A percentile compares a stretch with the other conserved stretches of the same genome.
Evolutionary conservation across 306 rosid species (phyloP).

Genomic region (Cotoneaster glaucophyllus): DNA sequence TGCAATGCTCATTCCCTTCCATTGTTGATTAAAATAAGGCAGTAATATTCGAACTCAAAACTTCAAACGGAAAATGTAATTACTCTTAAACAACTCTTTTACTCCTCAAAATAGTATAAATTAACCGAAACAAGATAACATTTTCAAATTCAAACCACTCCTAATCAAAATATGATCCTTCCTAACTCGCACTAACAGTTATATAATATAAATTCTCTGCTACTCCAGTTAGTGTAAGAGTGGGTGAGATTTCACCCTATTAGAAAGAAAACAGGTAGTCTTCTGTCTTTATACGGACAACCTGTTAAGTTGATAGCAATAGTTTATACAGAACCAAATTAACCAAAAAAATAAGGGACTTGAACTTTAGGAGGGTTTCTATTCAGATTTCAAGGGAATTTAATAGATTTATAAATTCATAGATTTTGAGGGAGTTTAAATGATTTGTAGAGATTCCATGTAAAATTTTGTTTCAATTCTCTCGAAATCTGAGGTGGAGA

Average conservation of each 20-base stretch:
- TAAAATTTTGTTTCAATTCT: too few relatives aligned
- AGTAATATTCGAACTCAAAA: background rate
- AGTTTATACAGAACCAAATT: background rate
- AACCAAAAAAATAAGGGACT: background rate
- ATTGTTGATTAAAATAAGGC: background rate
- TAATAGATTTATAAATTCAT: too few relatives aligned
- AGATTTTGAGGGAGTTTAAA: too few relatives aligned
- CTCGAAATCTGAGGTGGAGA: too few relatives aligned
- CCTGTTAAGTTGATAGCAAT: background rate
- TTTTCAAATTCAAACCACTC: background rate
- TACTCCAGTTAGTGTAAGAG: background rate
- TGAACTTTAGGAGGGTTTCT: too few relatives aligned
- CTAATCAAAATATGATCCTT: background rate
- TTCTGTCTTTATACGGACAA: background rate
- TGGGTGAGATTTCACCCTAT: background rate
- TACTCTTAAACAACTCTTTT: background rate
- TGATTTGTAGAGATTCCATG: too few relatives aligned
- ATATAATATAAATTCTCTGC: background rate
- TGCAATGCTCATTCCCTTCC: background rate
- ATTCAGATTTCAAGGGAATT: too few relatives aligned
- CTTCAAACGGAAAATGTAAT: background rate
- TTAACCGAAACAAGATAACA: background rate
- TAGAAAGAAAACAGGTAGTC: background rate
- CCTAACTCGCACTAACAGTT: background rate
- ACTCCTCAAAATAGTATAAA: background rate